These are phyloP conservation scores for Euphorbia celastroides DNA, from an alignment of 441 rosid genomes.

Conservation along the genomic window DNA sequence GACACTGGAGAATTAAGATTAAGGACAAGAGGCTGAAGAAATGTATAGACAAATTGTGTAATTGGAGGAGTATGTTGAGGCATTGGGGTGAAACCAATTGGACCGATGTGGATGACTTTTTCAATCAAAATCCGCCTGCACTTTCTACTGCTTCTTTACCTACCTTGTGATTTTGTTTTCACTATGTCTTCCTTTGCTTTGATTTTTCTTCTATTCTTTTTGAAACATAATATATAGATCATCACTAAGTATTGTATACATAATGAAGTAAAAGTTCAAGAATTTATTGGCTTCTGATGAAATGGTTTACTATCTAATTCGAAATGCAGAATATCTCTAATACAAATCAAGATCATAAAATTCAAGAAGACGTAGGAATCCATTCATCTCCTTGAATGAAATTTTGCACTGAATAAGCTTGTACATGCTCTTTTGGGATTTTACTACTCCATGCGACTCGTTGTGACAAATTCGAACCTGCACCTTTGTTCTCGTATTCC, in stretches of 20 bases:
- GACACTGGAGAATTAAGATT: constrained; percentile 59
- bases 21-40: constrained; percentile 48
- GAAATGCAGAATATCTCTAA: no score
- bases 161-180: constrained; percentile 22
- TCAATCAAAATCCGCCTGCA: constrained; percentile 68
- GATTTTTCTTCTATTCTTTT: background rate
- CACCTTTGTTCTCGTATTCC: constrained; percentile 62
- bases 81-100: constrained; percentile 88
- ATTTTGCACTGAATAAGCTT: constrained; percentile 56
- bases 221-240: constrained; percentile 8
- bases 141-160: constrained; percentile 34
- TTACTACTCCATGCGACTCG: constrained; percentile 77
- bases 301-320: no score
- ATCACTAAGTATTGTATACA: background rate
- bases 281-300: no score
- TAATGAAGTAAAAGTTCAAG: no score
- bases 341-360: background rate
- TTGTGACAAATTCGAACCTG: constrained; percentile 40
- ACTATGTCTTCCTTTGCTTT: no score
- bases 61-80: constrained; percentile 77
- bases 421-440: constrained; percentile 53
- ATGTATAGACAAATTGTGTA: constrained; percentile 68
- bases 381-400: constrained; percentile 84
- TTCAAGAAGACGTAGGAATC: constrained; percentile 52
- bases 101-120: constrained; percentile 50